phyloP scores from a whole-genome alignment of 1,284 basidiomycete genomes.

The Ceratobasidium sp. region DNA sequence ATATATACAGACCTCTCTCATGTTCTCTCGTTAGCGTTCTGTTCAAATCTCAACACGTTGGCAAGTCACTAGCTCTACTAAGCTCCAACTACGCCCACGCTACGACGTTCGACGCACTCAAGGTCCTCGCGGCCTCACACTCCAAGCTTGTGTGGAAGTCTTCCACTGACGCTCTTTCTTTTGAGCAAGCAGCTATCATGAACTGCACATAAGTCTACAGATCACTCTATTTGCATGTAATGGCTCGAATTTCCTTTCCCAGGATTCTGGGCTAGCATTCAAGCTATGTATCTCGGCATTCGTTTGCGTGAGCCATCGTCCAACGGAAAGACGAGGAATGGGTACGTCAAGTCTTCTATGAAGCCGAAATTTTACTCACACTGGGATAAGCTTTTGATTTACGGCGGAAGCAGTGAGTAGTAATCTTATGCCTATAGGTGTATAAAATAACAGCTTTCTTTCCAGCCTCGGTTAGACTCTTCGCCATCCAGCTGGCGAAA shows the following conservation, averaged over 20 bases:
- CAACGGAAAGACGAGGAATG: not conserved
- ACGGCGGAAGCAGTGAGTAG: slow-evolving; percentile 1
- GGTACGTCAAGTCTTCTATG: not conserved
- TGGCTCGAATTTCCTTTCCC: no score
- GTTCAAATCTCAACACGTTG: no score
- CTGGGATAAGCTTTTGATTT: not conserved
- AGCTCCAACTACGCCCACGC: no score
- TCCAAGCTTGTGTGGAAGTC: slow-evolving; percentile 9
- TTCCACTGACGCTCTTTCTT: slow-evolving; percentile 45
- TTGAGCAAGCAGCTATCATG: slow-evolving; percentile 50
- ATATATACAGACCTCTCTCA: no score
- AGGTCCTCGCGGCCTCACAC: no score
- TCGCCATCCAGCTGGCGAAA: slow-evolving; percentile 54
- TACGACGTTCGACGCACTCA: no score
- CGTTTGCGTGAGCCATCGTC: slow-evolving; percentile 44
- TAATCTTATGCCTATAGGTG: no score
- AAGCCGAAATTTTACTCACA: not conserved
- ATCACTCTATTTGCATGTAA: not conserved
- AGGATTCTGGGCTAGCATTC: slow-evolving; percentile 48
- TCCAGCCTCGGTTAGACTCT: slow-evolving; percentile 49
- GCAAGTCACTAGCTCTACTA: no score
- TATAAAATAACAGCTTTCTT: not conserved
- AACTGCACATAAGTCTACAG: slow-evolving; percentile 21
- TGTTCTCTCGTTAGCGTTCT: no score
- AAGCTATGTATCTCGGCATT: slow-evolving; percentile 49